Evolutionary conservation across 148 eudicot species (phyloP).

Genomic region (Vaccinium myrtillus): DNA sequence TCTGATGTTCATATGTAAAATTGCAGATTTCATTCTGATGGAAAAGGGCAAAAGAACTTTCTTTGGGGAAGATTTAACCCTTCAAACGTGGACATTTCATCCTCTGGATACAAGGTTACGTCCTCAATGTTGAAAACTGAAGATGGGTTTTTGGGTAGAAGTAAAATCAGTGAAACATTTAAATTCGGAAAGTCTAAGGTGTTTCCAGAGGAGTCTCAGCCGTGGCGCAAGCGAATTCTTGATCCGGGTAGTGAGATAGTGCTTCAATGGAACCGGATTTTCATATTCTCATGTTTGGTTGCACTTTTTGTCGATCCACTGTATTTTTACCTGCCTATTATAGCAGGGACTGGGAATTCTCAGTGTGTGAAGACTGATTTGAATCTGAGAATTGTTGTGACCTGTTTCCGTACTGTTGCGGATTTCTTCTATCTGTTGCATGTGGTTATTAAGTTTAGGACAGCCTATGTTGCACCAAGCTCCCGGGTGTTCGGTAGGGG

Average conservation of each 20-base stretch:
- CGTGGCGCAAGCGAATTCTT: constrained; percentile 68
- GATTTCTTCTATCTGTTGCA: constrained; percentile 86
- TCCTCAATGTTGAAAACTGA: constrained; percentile 37
- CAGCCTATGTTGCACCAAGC: constrained; percentile 96
- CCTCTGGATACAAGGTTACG: constrained; percentile 52
- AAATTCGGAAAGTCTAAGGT: constrained; percentile 60
- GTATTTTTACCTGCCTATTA: constrained; percentile 75
- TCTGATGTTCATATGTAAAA: constrained; percentile 4
- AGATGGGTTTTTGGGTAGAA: constrained; percentile 36
- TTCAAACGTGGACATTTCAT: constrained; percentile 46
- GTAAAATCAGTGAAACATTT: constrained; percentile 39
- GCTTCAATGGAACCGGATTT: constrained; percentile 82
- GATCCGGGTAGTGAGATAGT: constrained; percentile 95
- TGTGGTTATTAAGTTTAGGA: constrained; percentile 79
- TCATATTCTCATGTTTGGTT: constrained; percentile 74
- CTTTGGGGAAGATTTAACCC: constrained; percentile 52
- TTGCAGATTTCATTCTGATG: constrained; percentile 76
- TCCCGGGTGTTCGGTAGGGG: constrained; percentile 96
- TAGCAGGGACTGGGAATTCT: constrained; percentile 45
- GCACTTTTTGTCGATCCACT: constrained; percentile 92
- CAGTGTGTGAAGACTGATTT: constrained; percentile 71
- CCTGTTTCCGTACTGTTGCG: constrained; percentile 74
- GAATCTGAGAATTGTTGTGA: constrained; percentile 69
- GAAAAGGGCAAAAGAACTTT: constrained; percentile 45
- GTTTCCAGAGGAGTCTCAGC: constrained; percentile 48